Conservation (phyloP, 805 yeast species). For the Candida corydali region DNA sequence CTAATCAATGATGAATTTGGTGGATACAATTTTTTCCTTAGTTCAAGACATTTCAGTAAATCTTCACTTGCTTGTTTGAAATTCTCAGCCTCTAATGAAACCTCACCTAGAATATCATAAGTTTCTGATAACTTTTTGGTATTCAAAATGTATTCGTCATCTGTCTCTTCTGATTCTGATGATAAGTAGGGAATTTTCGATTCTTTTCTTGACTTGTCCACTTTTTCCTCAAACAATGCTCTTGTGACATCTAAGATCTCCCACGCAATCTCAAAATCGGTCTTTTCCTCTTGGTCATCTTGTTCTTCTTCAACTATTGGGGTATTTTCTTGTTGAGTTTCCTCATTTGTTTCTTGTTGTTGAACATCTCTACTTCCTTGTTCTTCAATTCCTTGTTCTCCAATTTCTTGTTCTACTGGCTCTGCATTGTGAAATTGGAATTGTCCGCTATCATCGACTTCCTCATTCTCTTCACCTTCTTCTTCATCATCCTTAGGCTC, state of each 20-base stretch:
- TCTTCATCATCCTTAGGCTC: slow-evolving; percentile 19
- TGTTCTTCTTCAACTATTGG: slow-evolving; percentile 11
- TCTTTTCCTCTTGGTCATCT: slow-evolving; percentile 40
- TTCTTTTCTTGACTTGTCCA: slow-evolving; percentile 3
- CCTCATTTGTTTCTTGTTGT: slow-evolving; percentile 52
- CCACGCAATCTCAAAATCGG: slow-evolving; percentile 87
- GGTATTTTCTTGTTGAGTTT: slow-evolving; percentile 24
- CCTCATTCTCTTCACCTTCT: slow-evolving; percentile 13
- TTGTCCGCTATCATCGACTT: slow-evolving; percentile 22
- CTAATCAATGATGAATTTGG: slow-evolving; percentile 56
- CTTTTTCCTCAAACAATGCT: slow-evolving; percentile 49
- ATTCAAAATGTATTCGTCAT: slow-evolving; percentile 29
- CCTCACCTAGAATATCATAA: slow-evolving; percentile 81
- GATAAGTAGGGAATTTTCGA: slow-evolving; percentile 26
- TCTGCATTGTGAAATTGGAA: slow-evolving; percentile 24
- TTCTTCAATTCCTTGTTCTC: slow-evolving; percentile 15
- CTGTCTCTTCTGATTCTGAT: slow-evolving; percentile 25
- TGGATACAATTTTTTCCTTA: slow-evolving; percentile 51
- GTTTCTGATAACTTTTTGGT: slow-evolving; percentile 64
- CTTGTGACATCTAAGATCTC: slow-evolving; percentile 78
- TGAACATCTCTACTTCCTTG: slow-evolving; percentile 21
- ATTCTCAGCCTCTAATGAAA: slow-evolving; percentile 85
- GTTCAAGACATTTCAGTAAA: slow-evolving; percentile 51
- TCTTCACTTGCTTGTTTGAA: slow-evolving; percentile 75
- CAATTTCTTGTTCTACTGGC: slow-evolving; percentile 16